A percentile compares a stretch with the other conserved stretches of the same genome.
Conservation (phyloP, 139 green algal species). For the Picochlorum sp. region DNA sequence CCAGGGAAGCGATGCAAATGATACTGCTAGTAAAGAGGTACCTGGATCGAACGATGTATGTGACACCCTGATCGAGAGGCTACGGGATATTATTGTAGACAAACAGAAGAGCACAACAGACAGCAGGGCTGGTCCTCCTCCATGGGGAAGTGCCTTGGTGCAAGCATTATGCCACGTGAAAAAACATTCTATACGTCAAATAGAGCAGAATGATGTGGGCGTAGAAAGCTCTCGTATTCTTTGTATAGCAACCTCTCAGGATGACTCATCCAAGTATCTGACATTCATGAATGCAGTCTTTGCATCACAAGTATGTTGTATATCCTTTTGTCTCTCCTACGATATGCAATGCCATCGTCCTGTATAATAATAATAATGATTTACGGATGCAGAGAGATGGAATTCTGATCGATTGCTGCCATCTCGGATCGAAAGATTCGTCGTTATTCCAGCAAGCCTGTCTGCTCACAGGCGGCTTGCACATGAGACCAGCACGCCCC, state of each 20-base stretch:
- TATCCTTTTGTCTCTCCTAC: no score
- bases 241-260: slow-evolving; percentile 32
- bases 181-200: no score
- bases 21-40: no score
- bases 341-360: no score
- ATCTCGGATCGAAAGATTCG: slow-evolving; percentile 50
- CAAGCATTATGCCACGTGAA: no score
- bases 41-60: no score
- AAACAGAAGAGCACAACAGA: no score
- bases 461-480: slow-evolving; percentile 49
- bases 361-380: neutral
- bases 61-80: no score
- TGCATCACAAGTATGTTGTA: slow-evolving; percentile 24
- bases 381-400: slow-evolving; percentile 19
- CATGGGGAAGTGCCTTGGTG: no score
- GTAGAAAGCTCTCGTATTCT: slow-evolving; percentile 34
- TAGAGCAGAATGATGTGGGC: neutral
- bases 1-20: no score
- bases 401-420: slow-evolving; percentile 54
- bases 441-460: slow-evolving; percentile 41
- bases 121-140: no score
- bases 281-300: slow-evolving; percentile 69
- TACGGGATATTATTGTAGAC: no score
- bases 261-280: slow-evolving; percentile 55
- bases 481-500: slow-evolving; percentile 30